Conservation (phyloP, 495 filamentous ascomycete species). For the Tuber aestivum region DNA sequence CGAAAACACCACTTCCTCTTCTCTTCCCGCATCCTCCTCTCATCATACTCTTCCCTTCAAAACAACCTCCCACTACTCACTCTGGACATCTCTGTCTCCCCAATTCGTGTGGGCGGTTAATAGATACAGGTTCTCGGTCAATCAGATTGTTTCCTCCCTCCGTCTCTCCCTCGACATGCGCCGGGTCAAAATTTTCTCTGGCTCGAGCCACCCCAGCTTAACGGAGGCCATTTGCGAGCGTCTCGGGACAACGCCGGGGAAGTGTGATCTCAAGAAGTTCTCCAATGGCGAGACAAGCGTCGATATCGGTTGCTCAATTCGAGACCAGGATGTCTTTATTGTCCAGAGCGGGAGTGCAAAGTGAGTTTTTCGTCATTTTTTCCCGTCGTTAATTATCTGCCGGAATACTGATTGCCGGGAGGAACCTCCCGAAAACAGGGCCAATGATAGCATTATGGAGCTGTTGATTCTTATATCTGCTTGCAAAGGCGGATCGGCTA, state of each 20-base stretch:
- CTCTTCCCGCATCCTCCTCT: conserved; percentile 11
- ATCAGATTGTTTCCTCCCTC: not conserved
- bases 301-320: conserved; percentile 83
- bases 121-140: not conserved
- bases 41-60: conserved; percentile 8
- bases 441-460: conserved; percentile 99
- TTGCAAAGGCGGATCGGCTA: conserved; percentile 94
- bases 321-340: conserved; percentile 98
- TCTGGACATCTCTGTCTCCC: conserved; percentile 11
- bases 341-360: conserved; percentile 92
- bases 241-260: conserved; percentile 59
- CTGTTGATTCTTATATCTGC: conserved; percentile 97
- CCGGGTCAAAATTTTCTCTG: conserved; percentile 64
- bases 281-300: conserved; percentile 94
- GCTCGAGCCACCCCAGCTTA: conserved; percentile 62
- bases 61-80: conserved; percentile 7
- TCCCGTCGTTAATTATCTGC: conserved; percentile 26
- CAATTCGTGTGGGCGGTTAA: not conserved
- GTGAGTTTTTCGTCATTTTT: conserved; percentile 42
- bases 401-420: conserved; percentile 14
- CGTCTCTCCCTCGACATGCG: conserved; percentile 51
- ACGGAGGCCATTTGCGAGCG: conserved; percentile 67
- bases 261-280: conserved; percentile 63
- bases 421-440: conserved; percentile 45
- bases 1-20: conserved; percentile 6